Evolutionary conservation across 2,329 filamentous ascomycete species (phyloP).

Genomic region (Alternaria alternata): DNA sequence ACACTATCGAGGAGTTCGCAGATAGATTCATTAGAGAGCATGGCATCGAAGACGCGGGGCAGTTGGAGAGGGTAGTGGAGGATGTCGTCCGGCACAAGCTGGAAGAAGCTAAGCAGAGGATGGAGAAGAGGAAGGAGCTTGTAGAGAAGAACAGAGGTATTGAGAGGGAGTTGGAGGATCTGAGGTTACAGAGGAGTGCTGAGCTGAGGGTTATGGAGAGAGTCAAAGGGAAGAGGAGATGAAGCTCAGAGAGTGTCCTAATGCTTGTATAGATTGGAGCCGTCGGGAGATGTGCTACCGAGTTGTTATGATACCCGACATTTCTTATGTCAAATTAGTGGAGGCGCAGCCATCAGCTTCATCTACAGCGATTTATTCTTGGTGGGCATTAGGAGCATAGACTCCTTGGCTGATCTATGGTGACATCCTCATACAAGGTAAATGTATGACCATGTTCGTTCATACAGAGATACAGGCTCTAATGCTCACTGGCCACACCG

Average conservation of each 20-base stretch:
- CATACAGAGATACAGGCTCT: not conserved
- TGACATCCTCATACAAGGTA: not conserved
- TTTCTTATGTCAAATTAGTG: conserved; percentile 10
- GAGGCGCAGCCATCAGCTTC: not conserved
- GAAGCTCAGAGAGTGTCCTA: not conserved
- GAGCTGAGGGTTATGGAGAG: conserved; percentile 56
- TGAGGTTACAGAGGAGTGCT: conserved; percentile 55
- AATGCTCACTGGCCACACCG: not conserved
- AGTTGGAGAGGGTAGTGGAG: conserved; percentile 47
- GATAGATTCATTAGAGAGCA: conserved; percentile 52
- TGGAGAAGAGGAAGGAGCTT: conserved; percentile 51
- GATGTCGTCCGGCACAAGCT: conserved; percentile 44
- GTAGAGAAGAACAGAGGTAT: conserved; percentile 53
- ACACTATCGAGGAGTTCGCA: conserved; percentile 47
- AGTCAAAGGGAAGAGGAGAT: conserved; percentile 47
- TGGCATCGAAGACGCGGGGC: conserved; percentile 44
- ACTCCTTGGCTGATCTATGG: not conserved
- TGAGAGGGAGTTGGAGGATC: conserved; percentile 53
- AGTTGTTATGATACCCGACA: conserved; percentile 18
- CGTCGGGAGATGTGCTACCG: not conserved
- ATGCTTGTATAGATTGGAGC: not conserved
- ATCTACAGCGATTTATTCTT: not conserved
- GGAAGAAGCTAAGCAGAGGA: conserved; percentile 49
- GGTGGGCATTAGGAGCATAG: not conserved
- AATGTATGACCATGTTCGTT: not conserved